These are phyloP conservation scores for Yamadazyma sp. DNA, from an alignment of 805 yeast species.

Conservation along the genomic window DNA sequence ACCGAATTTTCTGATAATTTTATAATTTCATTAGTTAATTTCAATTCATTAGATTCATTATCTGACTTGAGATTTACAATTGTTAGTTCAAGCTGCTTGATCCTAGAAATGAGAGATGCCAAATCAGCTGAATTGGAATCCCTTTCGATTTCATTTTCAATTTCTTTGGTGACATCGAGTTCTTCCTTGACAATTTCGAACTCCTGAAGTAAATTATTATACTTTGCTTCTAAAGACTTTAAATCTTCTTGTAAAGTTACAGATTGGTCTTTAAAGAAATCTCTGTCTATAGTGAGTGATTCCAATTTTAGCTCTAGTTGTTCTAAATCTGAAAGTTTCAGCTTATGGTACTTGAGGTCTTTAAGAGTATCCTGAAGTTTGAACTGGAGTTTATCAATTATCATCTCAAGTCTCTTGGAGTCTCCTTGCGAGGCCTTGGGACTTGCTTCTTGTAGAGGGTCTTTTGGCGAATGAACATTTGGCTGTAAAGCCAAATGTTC, in stretches of 20 bases:
- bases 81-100: conserved; percentile 41
- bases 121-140: conserved; percentile 2
- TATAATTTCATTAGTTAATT: conserved; percentile 7
- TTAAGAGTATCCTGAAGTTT: conserved; percentile 37
- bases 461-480: no score
- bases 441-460: no score
- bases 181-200: conserved; percentile 33
- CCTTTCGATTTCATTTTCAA: conserved; percentile 29
- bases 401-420: conserved; percentile 3
- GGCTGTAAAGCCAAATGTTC: no score
- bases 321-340: conserved; percentile 14
- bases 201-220: conserved; percentile 28
- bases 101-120: conserved; percentile 23
- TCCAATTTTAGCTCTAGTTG: conserved; percentile 20
- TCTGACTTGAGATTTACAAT: conserved; percentile 17
- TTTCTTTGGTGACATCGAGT: conserved; percentile 31
- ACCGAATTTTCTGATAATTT: conserved; percentile 10
- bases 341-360: conserved; percentile 21
- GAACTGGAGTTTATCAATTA: conserved; percentile 41
- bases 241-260: conserved; percentile 24
- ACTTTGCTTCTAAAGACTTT: conserved; percentile 22
- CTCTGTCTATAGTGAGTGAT: conserved; percentile 42
- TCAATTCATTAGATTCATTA: conserved; percentile 2
- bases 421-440: no score
- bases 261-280: conserved; percentile 34